Percentiles rank a stretch among this genome's conserved stretches.
Conservation (phyloP, 345 rosid genomes). For the Geranium rotundifolium region DNA sequence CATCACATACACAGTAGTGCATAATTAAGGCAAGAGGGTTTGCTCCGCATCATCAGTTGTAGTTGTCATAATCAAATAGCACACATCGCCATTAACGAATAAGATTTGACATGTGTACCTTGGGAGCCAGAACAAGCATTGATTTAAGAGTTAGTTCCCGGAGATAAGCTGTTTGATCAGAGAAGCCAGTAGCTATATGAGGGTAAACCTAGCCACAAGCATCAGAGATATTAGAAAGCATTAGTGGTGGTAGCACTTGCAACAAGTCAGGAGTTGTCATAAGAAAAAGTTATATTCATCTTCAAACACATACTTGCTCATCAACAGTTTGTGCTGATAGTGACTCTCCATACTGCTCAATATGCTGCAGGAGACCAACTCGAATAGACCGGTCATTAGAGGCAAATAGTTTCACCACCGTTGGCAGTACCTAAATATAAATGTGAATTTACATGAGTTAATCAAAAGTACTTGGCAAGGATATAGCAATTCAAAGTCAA, state of each 20-base stretch:
- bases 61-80: neutral
- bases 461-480: neutral
- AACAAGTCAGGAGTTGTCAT: slow-evolving; percentile 5
- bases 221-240: slow-evolving; percentile 3
- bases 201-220: slow-evolving; percentile 58
- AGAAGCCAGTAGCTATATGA: slow-evolving; percentile 86
- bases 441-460: no score
- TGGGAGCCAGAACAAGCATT: slow-evolving; percentile 92
- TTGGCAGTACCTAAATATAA: slow-evolving; percentile 53
- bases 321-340: slow-evolving; percentile 76
- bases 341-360: slow-evolving; percentile 94
- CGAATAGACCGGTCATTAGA: slow-evolving; percentile 91
- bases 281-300: neutral
- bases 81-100: neutral
- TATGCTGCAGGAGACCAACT: slow-evolving; percentile 88
- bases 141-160: slow-evolving; percentile 97
- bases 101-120: slow-evolving; percentile 31
- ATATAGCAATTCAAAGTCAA: no score
- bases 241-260: neutral
- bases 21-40: neutral
- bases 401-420: slow-evolving; percentile 77
- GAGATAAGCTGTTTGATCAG: slow-evolving; percentile 85
- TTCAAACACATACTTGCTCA: slow-evolving; percentile 60
- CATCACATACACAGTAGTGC: neutral
- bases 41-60: neutral